These are phyloP conservation scores for Yamadazyma friedrichii DNA, from an alignment of 1,139 yeast genomes.

Conservation along the genomic window DNA sequence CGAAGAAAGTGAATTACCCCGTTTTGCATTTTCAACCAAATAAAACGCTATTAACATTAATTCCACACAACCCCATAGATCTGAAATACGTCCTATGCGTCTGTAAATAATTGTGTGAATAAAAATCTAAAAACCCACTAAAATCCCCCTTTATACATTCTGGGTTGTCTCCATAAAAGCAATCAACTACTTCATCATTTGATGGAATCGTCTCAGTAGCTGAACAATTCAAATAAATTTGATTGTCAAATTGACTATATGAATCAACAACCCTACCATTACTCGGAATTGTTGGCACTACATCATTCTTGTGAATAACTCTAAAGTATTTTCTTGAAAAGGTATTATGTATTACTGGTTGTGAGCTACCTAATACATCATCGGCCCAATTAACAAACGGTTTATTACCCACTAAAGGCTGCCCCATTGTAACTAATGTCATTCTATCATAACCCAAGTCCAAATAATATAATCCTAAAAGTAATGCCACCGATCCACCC, in stretches of 20 bases:
- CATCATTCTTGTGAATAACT: conserved; percentile 46
- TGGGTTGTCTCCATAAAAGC: conserved; percentile 30
- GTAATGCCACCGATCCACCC: conserved; percentile 49
- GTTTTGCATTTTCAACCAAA: conserved; percentile 31
- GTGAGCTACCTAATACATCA: conserved; percentile 28
- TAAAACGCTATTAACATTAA: conserved; percentile 10
- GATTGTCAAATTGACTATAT: conserved; percentile 44
- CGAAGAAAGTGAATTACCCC: conserved; percentile 37
- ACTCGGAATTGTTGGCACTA: conserved; percentile 45
- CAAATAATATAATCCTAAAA: conserved; percentile 38
- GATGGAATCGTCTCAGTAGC: conserved; percentile 24
- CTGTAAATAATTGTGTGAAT: conserved; percentile 28
- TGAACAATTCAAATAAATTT: conserved; percentile 45
- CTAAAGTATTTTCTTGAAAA: conserved; percentile 34
- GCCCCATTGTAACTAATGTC: conserved; percentile 49
- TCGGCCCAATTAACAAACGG: conserved; percentile 42
- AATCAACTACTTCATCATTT: conserved; percentile 31
- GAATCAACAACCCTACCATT: conserved; percentile 22
- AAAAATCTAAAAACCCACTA: conserved; percentile 16
- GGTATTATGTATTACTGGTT: conserved; percentile 19
- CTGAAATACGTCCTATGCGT: conserved; percentile 51
- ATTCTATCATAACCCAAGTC: conserved; percentile 34
- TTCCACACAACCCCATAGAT: conserved; percentile 47
- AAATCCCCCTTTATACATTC: conserved; percentile 40
- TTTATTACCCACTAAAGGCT: conserved; percentile 48